Evolutionary conservation across 805 yeast genomes (phyloP), one percentile per base, ranked within the genome.

Genomic region (Jamesozyma gamospora): DNA sequence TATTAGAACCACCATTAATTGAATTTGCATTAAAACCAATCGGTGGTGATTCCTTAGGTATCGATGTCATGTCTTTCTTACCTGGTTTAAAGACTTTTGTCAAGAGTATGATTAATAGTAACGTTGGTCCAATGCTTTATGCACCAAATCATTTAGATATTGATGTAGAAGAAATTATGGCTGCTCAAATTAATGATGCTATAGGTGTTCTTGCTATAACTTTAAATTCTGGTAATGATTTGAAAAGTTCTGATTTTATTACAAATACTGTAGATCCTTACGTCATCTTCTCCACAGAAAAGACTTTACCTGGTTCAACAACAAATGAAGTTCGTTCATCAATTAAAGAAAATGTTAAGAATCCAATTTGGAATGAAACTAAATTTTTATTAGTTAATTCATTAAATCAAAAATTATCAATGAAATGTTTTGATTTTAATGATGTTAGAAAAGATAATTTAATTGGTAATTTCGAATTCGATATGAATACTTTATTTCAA

Each of bases 1-100:
- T 83, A 51, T 65, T 83, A 52, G 90, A 82, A 57, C 81, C 90
- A 15, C 92, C 92, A 29, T 68, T 71, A 25, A 80, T 83, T 53
- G 88, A 80, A 55, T 83, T 82, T 57, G 80, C 77, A 16, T 72
- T 83, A 66, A 83, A 83, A 56, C 94, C 94, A 9, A 81, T 83
- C 39, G 92, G 92, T 58, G 92, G 94, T 64, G 90, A 83, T 56
- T 79, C 88, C n/a, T 70, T 83, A 44, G 94, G 94, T 45, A 55
- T 83, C 33, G 94, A 83, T 63, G 74, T 83, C 49, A 83, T 83
- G 94, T 77, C 88, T 3, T 70, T 82, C 50, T 71, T 83, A 47
- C 94, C 94, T 4, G 92, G 92, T 45, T 72, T 83, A 54, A 71
- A 84, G 18, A 66, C 77, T 3, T 77, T 82, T 53, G 87, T 83